Percentiles rank a stretch among this genome's conserved stretches.
phyloP scores from a whole-genome alignment of 345 rosid genomes.

The Tarenaya hassleriana region DNA sequence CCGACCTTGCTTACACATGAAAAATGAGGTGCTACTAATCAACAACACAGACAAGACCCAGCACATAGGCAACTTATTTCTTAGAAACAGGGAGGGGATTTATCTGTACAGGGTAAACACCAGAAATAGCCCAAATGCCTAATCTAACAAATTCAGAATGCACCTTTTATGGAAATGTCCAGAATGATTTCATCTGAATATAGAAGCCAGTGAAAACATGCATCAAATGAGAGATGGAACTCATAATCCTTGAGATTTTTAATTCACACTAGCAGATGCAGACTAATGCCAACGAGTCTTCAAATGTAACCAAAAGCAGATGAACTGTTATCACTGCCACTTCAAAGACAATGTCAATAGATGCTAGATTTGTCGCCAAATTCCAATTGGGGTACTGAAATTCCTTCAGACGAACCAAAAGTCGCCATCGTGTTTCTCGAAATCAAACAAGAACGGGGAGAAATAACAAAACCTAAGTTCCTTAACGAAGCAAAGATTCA shows the following conservation, averaged over 20 bases:
- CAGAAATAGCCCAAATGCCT: too few species aligned
- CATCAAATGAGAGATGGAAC: not conserved
- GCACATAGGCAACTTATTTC: not conserved
- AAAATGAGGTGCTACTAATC: not conserved
- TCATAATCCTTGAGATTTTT: not conserved
- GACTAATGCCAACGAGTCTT: not conserved
- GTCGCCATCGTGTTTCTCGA: slow-evolving; percentile 7
- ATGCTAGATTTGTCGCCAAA: not conserved
- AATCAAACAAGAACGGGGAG: not conserved
- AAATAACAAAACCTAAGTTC: not conserved
- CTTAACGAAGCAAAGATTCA: not conserved
- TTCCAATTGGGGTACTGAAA: not conserved
- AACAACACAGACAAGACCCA: not conserved
- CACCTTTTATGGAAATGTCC: too few species aligned
- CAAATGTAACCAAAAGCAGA: not conserved
- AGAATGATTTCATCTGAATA: too few species aligned
- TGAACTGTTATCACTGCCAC: not conserved
- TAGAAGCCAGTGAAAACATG: too few species aligned
- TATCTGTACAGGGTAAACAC: too few species aligned
- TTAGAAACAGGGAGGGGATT: too few species aligned
- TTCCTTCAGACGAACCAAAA: not conserved
- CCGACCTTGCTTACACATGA: not conserved
- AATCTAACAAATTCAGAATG: too few species aligned
- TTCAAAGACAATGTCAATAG: not conserved
- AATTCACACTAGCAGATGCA: not conserved